Evolutionary conservation across 805 yeast genomes (phyloP).

Genomic region (Torulaspora gathmanii): DNA sequence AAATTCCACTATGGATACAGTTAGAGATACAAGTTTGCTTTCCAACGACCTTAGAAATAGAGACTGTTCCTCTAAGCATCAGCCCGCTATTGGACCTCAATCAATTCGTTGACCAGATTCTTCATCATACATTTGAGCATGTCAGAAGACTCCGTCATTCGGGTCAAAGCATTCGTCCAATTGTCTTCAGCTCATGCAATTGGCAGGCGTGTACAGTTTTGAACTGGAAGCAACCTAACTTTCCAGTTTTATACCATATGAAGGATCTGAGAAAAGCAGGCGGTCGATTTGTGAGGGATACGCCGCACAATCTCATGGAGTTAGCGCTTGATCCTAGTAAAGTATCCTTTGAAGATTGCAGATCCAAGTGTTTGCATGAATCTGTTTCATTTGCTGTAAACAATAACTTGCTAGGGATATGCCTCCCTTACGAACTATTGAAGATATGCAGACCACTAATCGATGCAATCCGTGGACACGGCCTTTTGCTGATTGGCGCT

Average conservation of each 20-base stretch:
- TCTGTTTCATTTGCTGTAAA: conserved; percentile 74
- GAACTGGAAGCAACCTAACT: conserved; percentile 98
- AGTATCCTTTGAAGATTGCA: conserved; percentile 10
- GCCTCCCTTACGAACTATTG: conserved; percentile 67
- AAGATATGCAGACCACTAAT: conserved; percentile 69
- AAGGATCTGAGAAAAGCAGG: conserved; percentile 47
- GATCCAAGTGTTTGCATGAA: conserved; percentile 65
- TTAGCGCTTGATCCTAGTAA: conserved; percentile 22
- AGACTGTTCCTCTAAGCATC: conserved; percentile 39
- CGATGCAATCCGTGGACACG: conserved; percentile 70
- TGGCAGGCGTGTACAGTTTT: conserved; percentile 87
- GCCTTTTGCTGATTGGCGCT: conserved; percentile 76
- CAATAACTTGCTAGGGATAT: conserved; percentile 81
- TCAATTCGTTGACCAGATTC: conserved; percentile 66
- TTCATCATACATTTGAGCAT: conserved; percentile 70
- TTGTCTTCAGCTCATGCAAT: conserved; percentile 81
- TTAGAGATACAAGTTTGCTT: conserved; percentile 70
- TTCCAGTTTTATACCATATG: conserved; percentile 85
- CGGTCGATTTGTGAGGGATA: conserved; percentile 24
- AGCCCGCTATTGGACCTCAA: conserved; percentile 53
- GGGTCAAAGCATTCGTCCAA: conserved; percentile 47
- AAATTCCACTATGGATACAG: conserved; percentile 56
- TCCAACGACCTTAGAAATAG: conserved; percentile 55
- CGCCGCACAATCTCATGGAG: conserved; percentile 30
- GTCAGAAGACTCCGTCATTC: conserved; percentile 47